Conservation (phyloP, 352 stramenopile species). For the Thalassiosira allenii region DNA sequence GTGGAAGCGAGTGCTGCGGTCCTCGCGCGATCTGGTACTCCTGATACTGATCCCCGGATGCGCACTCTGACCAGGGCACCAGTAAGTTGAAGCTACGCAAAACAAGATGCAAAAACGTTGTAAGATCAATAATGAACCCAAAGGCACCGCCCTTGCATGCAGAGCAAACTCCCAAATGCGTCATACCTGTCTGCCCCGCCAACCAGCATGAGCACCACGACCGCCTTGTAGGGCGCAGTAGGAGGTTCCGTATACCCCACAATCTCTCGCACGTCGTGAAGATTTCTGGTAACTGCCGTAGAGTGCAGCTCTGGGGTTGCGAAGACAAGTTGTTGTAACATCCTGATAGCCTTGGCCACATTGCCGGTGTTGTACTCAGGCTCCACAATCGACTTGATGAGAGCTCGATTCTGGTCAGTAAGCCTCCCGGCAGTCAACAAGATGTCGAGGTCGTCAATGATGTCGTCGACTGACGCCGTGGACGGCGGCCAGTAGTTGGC, state of each 20-base stretch:
- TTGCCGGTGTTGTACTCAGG: constrained; percentile 10
- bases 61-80: constrained; percentile 60
- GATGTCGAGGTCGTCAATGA: constrained; percentile 69
- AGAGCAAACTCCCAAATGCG: no score
- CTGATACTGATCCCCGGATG: constrained; percentile 37
- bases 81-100: constrained; percentile 77
- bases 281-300: constrained; percentile 18
- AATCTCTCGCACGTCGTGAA: not conserved
- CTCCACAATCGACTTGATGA: constrained; percentile 25
- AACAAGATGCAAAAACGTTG: no score
- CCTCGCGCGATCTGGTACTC: constrained; percentile 53
- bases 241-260: not conserved
- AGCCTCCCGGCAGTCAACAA: constrained; percentile 71
- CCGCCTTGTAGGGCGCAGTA: constrained; percentile 51
- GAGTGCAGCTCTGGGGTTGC: constrained; percentile 71
- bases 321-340: constrained; percentile 64
- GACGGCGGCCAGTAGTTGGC: not conserved
- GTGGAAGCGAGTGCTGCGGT: constrained; percentile 28
- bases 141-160: no score
- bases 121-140: no score
- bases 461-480: not conserved
- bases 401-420: constrained; percentile 9
- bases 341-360: constrained; percentile 18
- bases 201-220: constrained; percentile 64
- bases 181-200: no score